Percentiles rank a stretch among this genome's conserved stretches.
Conservation (phyloP, 768 basidiomycete genomes). For the Pleurotus cornucopiae region DNA sequence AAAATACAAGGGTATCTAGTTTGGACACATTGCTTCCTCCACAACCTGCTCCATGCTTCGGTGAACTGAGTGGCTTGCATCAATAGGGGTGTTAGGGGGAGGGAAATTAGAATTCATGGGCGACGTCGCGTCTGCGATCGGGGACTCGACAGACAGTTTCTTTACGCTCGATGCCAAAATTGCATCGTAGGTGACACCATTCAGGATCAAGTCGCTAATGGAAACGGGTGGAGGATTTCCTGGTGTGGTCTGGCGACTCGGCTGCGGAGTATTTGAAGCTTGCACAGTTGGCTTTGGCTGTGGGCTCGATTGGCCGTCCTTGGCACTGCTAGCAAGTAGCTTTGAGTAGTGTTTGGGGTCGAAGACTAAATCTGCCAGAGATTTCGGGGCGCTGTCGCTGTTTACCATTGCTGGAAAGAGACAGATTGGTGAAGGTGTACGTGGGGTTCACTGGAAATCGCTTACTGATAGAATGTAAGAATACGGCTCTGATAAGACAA, state of each 20-base stretch:
- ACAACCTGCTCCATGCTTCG: slow-evolving; percentile 1
- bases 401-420: background rate
- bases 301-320: background rate
- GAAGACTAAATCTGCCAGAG: slow-evolving; percentile 13
- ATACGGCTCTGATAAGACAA: no score
- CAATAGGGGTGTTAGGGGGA: slow-evolving; percentile 4
- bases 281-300: background rate
- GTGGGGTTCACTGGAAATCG: no score
- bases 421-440: no score
- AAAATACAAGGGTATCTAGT: background rate
- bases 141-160: slow-evolving; percentile 6
- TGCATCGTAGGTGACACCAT: slow-evolving; percentile 19
- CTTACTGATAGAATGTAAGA: no score
- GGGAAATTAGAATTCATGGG: background rate
- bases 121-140: background rate
- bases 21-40: background rate
- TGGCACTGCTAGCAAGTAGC: background rate
- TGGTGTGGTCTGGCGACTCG: background rate
- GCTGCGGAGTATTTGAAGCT: background rate
- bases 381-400: background rate
- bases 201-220: slow-evolving; percentile 15
- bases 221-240: slow-evolving; percentile 10
- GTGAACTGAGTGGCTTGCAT: background rate
- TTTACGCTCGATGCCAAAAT: slow-evolving; percentile 18
- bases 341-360: slow-evolving; percentile 9